phyloP scores from a whole-genome alignment of 2,329 filamentous ascomycete genomes.

The Trichoderma endophyticum region DNA sequence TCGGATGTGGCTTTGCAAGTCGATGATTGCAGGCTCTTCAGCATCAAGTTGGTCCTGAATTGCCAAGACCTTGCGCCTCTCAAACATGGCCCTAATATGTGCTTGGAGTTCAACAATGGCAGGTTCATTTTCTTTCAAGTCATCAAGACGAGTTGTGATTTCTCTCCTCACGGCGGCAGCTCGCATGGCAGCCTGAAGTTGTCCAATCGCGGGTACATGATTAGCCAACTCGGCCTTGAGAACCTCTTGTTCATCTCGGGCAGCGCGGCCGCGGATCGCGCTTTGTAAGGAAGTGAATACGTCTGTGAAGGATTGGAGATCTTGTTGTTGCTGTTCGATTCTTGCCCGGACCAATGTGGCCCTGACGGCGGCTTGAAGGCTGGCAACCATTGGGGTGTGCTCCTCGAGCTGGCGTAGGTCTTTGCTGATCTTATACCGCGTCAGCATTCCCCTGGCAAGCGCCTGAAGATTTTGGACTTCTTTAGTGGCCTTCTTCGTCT shows the following conservation, averaged over 20 bases:
- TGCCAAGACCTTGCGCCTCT: slow-evolving; percentile 47
- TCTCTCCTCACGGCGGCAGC: slow-evolving; percentile 54
- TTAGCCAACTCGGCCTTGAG: slow-evolving; percentile 48
- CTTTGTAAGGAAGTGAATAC: slow-evolving; percentile 47
- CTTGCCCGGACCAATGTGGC: slow-evolving; percentile 58
- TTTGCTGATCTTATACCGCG: slow-evolving; percentile 54
- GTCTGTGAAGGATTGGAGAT: slow-evolving; percentile 48
- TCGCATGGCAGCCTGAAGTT: slow-evolving; percentile 51
- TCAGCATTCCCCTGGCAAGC: slow-evolving; percentile 62
- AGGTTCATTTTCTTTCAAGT: slow-evolving; percentile 44
- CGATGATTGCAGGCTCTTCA: slow-evolving; percentile 54
- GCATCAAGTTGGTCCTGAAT: slow-evolving; percentile 55
- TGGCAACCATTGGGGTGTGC: slow-evolving; percentile 48
- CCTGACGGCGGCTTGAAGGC: slow-evolving; percentile 64
- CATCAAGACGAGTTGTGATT: slow-evolving; percentile 46
- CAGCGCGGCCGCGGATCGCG: slow-evolving; percentile 44
- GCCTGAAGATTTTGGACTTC: slow-evolving; percentile 62
- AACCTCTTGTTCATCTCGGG: slow-evolving; percentile 43
- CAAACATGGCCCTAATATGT: slow-evolving; percentile 58
- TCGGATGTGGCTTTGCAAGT: slow-evolving; percentile 65
- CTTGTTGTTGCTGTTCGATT: slow-evolving; percentile 48
- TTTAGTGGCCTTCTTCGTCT: slow-evolving; percentile 50
- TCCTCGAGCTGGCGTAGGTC: slow-evolving; percentile 52
- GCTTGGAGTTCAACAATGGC: slow-evolving; percentile 55
- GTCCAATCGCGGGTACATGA: slow-evolving; percentile 43